Conservation (phyloP, 1,139 yeast genomes). For the Saccharomycopsis hybrid region DNA sequence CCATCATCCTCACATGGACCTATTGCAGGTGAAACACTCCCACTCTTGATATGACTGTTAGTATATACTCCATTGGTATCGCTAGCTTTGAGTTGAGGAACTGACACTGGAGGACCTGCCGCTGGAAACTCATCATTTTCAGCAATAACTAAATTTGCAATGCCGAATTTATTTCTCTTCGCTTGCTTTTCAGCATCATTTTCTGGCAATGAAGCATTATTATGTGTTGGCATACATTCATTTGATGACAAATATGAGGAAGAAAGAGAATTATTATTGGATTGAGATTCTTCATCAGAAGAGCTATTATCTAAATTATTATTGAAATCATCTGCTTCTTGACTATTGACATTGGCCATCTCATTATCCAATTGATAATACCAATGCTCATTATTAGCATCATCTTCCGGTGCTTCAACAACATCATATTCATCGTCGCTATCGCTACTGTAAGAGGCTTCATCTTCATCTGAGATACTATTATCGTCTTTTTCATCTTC, state of each 20-base stretch:
- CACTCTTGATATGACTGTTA: too few relatives aligned
- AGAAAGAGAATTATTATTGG: too few relatives aligned
- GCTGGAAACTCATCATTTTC: too few relatives aligned
- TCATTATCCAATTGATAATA: slow-evolving; percentile 9
- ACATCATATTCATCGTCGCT: slow-evolving; percentile 1
- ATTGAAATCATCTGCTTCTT: slow-evolving; percentile 1
- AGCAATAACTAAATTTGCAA: too few relatives aligned
- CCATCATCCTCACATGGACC: slow-evolving; percentile 1
- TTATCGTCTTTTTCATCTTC: slow-evolving; percentile 2
- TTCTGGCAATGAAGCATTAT: too few relatives aligned
- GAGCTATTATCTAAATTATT: not conserved
- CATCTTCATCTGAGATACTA: slow-evolving; percentile 2
- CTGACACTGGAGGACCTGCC: too few relatives aligned
- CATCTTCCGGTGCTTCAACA: not conserved
- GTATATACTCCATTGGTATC: too few relatives aligned
- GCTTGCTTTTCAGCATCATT: slow-evolving; percentile 1
- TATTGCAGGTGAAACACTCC: not conserved
- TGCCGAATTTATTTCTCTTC: too few relatives aligned
- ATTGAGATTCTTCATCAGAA: not conserved
- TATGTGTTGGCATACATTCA: too few relatives aligned
- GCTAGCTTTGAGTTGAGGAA: too few relatives aligned
- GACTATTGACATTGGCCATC: slow-evolving; percentile 1
- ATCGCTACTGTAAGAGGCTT: slow-evolving; percentile 2
- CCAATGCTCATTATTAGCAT: slow-evolving; percentile 6
- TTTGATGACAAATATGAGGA: too few relatives aligned